A percentile compares a stretch with the other conserved stretches of the same genome.
These are phyloP conservation scores for Passiflora organensis DNA, from an alignment of 345 rosid species.

Conservation along the genomic window DNA sequence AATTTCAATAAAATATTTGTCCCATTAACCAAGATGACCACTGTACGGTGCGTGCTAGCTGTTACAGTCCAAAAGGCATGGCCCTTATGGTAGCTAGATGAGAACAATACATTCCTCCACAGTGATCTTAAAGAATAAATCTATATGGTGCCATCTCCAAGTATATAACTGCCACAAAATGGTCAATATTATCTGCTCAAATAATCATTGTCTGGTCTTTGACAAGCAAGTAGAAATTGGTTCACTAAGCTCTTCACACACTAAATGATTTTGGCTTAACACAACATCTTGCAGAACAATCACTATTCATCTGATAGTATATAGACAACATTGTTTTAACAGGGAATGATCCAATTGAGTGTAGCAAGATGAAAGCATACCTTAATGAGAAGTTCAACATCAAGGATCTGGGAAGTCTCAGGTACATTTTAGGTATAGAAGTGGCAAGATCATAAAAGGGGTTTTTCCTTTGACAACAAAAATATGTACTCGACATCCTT, in stretches of 20 bases:
- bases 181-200: no score
- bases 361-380: no score
- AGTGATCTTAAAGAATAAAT: neutral
- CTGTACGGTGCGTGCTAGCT: neutral
- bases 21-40: neutral
- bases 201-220: neutral
- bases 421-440: neutral
- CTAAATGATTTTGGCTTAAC: neutral
- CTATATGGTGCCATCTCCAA: no score
- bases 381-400: accelerated
- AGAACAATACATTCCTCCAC: no score
- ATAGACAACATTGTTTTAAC: no score
- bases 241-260: neutral
- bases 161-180: no score
- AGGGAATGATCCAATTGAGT: no score
- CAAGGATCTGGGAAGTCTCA: neutral
- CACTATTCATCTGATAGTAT: no score
- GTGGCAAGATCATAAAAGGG: neutral
- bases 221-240: neutral
- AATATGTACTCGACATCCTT: neutral
- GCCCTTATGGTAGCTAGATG: no score
- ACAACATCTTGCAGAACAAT: neutral
- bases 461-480: neutral
- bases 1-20: neutral
- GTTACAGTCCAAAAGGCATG: no score